Percentiles rank a stretch among this genome's conserved stretches.
Evolutionary conservation across 1,284 basidiomycete species (phyloP).

Genomic region (Xanthoconium separans): DNA sequence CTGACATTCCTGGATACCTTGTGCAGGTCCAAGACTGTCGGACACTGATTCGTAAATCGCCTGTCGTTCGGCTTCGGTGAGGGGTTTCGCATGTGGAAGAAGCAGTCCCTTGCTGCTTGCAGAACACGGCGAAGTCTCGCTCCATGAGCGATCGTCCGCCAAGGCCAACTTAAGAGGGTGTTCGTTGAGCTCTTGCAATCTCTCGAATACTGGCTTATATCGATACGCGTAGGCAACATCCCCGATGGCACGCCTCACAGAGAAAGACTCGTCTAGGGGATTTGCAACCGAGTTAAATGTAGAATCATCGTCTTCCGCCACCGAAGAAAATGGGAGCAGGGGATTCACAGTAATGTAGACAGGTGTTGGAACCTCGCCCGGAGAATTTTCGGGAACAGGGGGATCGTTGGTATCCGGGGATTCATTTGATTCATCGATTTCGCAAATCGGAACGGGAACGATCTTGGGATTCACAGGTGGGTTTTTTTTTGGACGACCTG

Average conservation of each 20-base stretch:
- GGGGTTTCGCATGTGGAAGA: conserved; percentile 34
- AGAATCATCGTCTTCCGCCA: conserved; percentile 4
- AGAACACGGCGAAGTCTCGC: conserved; percentile 19
- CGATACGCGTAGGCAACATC: conserved; percentile 29
- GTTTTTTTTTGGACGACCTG: conserved; percentile 30
- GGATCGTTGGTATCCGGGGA: conserved; percentile 1
- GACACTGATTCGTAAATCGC: conserved; percentile 53
- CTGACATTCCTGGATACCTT: conserved; percentile 49
- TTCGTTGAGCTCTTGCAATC: conserved; percentile 23
- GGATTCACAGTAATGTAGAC: conserved; percentile 30
- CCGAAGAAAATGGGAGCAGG: conserved; percentile 12
- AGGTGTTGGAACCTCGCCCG: conserved; percentile 1
- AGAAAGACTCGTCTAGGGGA: conserved; percentile 27
- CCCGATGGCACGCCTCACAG: conserved; percentile 25
- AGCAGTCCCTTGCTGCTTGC: conserved; percentile 20
- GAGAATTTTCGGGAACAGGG: conserved; percentile 7
- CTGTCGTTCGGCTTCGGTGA: conserved; percentile 46
- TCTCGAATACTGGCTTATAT: conserved; percentile 26
- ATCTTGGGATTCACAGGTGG: conserved; percentile 6
- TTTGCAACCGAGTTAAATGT: conserved; percentile 17
- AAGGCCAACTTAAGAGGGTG: conserved; percentile 11
- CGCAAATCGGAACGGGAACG: conserved; percentile 1
- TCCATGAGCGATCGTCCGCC: conserved; percentile 19
- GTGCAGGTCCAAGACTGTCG: conserved; percentile 44
- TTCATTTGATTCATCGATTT: conserved; percentile 9